Conservation (phyloP, 805 yeast genomes). For the Nakazawaea wickerhamii region DNA sequence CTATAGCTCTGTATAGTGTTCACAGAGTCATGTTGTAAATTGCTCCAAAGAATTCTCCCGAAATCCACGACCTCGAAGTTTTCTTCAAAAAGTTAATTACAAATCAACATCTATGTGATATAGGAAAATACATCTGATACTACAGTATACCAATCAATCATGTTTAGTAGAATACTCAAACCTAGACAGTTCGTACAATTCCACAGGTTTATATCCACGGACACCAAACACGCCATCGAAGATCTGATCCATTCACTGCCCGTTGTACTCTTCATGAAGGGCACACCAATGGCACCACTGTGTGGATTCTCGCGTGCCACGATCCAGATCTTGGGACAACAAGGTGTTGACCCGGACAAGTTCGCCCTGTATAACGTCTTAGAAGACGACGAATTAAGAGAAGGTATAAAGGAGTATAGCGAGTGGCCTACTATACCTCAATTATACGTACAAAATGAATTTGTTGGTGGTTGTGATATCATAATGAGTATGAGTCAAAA, state of each 20-base stretch:
- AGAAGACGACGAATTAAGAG: conserved; percentile 90
- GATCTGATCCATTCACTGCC: conserved; percentile 85
- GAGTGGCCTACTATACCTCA: conserved; percentile 99
- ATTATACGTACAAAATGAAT: conserved; percentile 83
- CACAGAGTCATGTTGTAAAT: too few species aligned
- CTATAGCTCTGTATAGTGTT: too few species aligned
- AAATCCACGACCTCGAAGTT: too few species aligned
- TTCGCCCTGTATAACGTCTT: conserved; percentile 96
- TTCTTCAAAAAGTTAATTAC: too few species aligned
- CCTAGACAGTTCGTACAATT: too few species aligned
- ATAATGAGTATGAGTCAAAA: conserved; percentile 82
- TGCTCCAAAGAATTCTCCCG: too few species aligned
- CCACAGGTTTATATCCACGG: conserved; percentile 66
- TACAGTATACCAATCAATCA: too few species aligned
- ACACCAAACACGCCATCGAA: conserved; percentile 78
- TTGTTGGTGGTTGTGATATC: conserved; percentile 97
- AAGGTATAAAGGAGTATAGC: conserved; percentile 91
- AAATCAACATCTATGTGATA: too few species aligned
- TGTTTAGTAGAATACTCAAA: too few species aligned
- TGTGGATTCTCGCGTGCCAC: conserved; percentile 98
- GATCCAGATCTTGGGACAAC: conserved; percentile 87
- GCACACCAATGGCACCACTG: conserved; percentile 95
- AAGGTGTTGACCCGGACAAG: conserved; percentile 94
- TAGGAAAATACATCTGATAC: too few species aligned
- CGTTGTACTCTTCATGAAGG: conserved; percentile 96